phyloP scores from a whole-genome alignment of 108 stramenopile genomes.

The Cyclotella sp. region DNA sequence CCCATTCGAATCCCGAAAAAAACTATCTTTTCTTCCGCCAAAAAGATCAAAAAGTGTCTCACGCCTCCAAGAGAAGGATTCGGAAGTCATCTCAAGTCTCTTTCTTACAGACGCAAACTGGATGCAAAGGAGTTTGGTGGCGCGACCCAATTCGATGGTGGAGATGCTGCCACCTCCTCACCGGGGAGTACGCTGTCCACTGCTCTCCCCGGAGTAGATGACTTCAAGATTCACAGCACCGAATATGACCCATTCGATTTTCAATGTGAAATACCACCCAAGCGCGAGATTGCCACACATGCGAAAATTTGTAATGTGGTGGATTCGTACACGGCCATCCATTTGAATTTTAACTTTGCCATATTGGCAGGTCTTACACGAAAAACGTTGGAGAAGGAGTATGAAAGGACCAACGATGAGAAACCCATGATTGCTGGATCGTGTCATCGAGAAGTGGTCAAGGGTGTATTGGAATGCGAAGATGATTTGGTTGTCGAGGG shows the following conservation, averaged over 20 bases:
- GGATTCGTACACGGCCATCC: slow-evolving; percentile 62
- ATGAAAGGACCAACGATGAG: slow-evolving; percentile 30
- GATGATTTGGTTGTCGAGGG: slow-evolving; percentile 69
- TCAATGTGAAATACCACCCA: slow-evolving; percentile 73
- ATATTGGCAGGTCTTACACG: slow-evolving; percentile 51
- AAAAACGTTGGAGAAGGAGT: slow-evolving; percentile 43
- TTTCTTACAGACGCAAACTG: not conserved
- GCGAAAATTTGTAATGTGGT: slow-evolving; percentile 60
- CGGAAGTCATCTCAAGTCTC: slow-evolving; percentile 27
- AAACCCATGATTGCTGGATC: slow-evolving; percentile 40
- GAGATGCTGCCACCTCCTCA: not conserved
- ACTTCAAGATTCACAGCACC: slow-evolving; percentile 46
- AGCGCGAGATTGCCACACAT: slow-evolving; percentile 52
- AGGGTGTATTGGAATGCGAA: slow-evolving; percentile 59
- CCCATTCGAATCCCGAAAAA: slow-evolving; percentile 27
- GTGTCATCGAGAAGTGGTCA: slow-evolving; percentile 67
- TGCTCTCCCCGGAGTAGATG: slow-evolving; percentile 29
- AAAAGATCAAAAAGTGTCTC: slow-evolving; percentile 42
- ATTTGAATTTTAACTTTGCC: slow-evolving; percentile 71
- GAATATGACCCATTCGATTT: slow-evolving; percentile 67
- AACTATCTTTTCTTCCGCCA: slow-evolving; percentile 15
- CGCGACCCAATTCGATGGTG: not conserved
- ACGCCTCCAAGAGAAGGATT: slow-evolving; percentile 45
- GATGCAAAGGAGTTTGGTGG: not conserved
- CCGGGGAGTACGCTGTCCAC: not conserved